phyloP scores from a whole-genome alignment of 371 early-diverging fungal genomes.

The Mortierella sp. region DNA sequence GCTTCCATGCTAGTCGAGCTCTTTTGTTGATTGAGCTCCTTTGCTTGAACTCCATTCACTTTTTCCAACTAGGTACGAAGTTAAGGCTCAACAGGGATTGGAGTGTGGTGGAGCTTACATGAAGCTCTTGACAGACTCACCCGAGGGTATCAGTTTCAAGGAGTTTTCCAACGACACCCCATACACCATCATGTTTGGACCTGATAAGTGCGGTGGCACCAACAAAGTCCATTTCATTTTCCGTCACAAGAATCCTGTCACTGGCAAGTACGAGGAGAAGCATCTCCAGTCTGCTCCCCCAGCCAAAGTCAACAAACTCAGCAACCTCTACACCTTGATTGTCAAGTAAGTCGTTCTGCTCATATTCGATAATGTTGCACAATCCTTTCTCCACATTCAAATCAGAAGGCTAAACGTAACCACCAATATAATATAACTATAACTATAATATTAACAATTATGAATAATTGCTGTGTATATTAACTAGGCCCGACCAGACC shows the following conservation, averaged over 20 bases:
- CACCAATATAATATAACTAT: background rate
- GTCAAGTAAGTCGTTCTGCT: constrained; percentile 65
- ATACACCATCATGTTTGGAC: constrained; percentile 93
- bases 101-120: constrained; percentile 98
- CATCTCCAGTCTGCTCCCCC: constrained; percentile 68
- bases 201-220: constrained; percentile 95
- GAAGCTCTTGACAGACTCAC: constrained; percentile 76
- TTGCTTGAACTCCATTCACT: background rate
- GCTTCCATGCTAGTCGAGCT: background rate
- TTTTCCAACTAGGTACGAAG: constrained; percentile 68
- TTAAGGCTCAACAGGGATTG: constrained; percentile 94
- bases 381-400: background rate
- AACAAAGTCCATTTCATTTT: constrained; percentile 98
- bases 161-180: constrained; percentile 64
- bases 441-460: background rate
- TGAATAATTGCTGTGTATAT: background rate
- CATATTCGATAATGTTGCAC: background rate
- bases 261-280: constrained; percentile 80
- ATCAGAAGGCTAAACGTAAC: background rate
- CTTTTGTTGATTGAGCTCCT: too few relatives aligned
- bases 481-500: constrained; percentile 84
- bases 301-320: constrained; percentile 74
- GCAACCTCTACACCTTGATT: constrained; percentile 92
- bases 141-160: constrained; percentile 61
- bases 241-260: constrained; percentile 91